phyloP scores from a whole-genome alignment of 371 early-diverging fungal genomes.

The Batkoa obscura region DNA sequence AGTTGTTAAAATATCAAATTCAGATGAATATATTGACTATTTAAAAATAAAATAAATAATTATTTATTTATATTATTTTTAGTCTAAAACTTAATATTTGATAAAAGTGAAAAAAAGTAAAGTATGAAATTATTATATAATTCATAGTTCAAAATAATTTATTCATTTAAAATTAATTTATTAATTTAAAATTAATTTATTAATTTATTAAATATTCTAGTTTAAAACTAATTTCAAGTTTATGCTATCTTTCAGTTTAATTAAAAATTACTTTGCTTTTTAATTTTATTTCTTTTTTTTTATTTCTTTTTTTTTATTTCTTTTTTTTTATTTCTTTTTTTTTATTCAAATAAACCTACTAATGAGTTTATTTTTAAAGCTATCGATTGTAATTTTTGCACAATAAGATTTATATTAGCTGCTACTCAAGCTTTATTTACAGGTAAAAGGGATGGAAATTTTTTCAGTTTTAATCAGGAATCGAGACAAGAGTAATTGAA shows the following conservation, averaged over 20 bases:
- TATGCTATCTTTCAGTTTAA: not conserved
- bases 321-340: too few species aligned
- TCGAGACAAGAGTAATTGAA: too few species aligned
- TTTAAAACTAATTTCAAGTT: not conserved
- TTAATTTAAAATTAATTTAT: conserved; percentile 13
- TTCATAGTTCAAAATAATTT: conserved; percentile 49
- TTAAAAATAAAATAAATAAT: conserved; percentile 56
- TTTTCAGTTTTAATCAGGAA: too few species aligned
- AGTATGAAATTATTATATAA: conserved; percentile 71
- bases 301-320: too few species aligned
- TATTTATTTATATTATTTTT: conserved; percentile 16
- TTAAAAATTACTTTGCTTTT: conserved; percentile 2
- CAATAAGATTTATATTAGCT: too few species aligned
- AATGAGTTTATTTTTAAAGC: too few species aligned
- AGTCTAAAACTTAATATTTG: conserved; percentile 63
- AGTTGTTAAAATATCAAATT: conserved; percentile 37
- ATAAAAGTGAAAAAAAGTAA: conserved; percentile 82
- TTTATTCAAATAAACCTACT: too few species aligned
- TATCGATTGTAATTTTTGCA: too few species aligned
- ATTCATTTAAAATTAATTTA: too few species aligned
- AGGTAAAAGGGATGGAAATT: too few species aligned
- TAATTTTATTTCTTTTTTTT: too few species aligned
- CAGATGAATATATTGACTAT: conserved; percentile 51
- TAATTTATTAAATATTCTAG: not conserved
- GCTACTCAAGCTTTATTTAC: too few species aligned